These are phyloP conservation scores for Manihot esculenta DNA, from an alignment of 441 rosid species.

Conservation along the genomic window DNA sequence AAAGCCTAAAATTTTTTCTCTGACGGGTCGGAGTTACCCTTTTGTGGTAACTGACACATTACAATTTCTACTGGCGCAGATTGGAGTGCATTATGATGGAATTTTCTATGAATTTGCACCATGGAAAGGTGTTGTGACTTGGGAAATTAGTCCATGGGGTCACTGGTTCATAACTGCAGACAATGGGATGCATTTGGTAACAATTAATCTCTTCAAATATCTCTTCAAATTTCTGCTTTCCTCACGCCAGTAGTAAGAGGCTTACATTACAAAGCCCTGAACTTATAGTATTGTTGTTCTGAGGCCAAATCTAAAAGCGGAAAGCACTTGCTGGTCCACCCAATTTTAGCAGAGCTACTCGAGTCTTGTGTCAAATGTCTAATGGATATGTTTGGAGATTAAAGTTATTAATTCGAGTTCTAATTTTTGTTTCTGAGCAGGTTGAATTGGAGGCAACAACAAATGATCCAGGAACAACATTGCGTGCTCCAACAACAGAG, in stretches of 20 bases:
- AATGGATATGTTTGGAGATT: background rate
- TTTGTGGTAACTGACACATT: background rate
- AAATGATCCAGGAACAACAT: constrained; percentile 67
- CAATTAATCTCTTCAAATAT: background rate
- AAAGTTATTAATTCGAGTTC: background rate
- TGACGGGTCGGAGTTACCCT: background rate
- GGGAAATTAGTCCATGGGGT: constrained; percentile 91
- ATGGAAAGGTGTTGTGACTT: constrained; percentile 73
- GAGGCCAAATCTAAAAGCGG: background rate
- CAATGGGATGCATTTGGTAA: constrained; percentile 72
- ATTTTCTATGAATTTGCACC: constrained; percentile 88
- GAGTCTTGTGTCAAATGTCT: constrained; percentile 6
- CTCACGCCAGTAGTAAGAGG: background rate
- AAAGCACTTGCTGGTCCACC: background rate
- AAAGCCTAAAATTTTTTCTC: background rate
- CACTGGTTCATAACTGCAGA: constrained; percentile 78
- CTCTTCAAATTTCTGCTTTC: background rate
- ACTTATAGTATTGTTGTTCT: background rate
- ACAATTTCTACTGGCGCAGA: constrained; percentile 40
- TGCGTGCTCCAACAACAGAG: constrained; percentile 89
- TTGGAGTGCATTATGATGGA: constrained; percentile 89
- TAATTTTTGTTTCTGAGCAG: constrained; percentile 36
- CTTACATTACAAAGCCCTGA: background rate
- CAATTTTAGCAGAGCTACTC: background rate
- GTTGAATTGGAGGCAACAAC: constrained; percentile 80